Evolutionary conservation across 1,139 yeast genomes (phyloP).

Genomic region (Suhomyces maxii): DNA sequence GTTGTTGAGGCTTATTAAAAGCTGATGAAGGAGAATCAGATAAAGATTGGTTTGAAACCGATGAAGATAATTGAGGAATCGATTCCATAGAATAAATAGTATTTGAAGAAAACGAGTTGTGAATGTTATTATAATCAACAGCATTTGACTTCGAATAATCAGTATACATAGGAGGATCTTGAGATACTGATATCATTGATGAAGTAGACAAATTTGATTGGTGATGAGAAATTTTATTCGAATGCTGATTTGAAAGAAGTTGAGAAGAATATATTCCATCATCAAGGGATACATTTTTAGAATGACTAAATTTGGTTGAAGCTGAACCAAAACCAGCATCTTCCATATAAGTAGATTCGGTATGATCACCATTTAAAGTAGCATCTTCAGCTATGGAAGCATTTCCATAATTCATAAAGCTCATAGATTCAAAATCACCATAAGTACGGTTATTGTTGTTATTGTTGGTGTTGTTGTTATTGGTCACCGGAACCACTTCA

Average conservation of each 20-base stretch:
- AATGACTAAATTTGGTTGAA: slow-evolving; percentile 16
- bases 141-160: slow-evolving; percentile 1
- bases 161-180: slow-evolving; percentile 15
- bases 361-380: slow-evolving; percentile 8
- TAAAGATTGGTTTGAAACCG: slow-evolving; percentile 38
- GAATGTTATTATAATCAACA: slow-evolving; percentile 4
- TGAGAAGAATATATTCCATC: slow-evolving; percentile 20
- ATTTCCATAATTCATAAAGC: slow-evolving; percentile 3
- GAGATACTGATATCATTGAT: slow-evolving; percentile 20
- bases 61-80: slow-evolving; percentile 37
- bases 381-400: slow-evolving; percentile 6
- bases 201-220: slow-evolving; percentile 21
- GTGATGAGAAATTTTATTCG: slow-evolving; percentile 13
- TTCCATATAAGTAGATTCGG: slow-evolving; percentile 3
- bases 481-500: slow-evolving; percentile 28
- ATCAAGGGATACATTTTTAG: slow-evolving; percentile 31
- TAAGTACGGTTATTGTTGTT: slow-evolving; percentile 3
- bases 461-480: slow-evolving; percentile 11
- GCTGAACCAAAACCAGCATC: slow-evolving; percentile 7
- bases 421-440: slow-evolving; percentile 4
- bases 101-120: slow-evolving; percentile 35
- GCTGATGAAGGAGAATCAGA: slow-evolving; percentile 32
- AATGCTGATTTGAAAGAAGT: slow-evolving; percentile 6
- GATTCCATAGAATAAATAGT: slow-evolving; percentile 48
- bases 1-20: slow-evolving; percentile 12